Base-by-base conservation (phyloP, 441 rosid genomes). In the Croton laevigatus region DNA sequence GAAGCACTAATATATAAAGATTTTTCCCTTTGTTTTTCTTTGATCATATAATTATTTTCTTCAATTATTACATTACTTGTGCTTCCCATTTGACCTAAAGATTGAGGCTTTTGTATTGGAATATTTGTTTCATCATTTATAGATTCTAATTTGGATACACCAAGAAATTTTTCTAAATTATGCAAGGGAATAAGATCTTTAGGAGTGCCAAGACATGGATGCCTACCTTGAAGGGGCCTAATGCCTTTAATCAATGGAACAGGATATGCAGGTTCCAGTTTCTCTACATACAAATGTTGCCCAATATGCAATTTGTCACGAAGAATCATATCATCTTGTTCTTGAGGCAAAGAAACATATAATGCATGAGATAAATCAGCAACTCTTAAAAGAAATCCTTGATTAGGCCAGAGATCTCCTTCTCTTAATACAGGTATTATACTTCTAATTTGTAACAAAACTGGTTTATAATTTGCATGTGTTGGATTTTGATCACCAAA, bases 321-420 rank as follows among this genome's bases (percentile, higher is more conserved):
- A 0, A 92, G 78, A 65, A 92, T 80, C 87, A 90, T 85, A 22
- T 87, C 89, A 66, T 87, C 88, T 49, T 87, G 85, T 70, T 86
- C 87, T 72, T 81, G 78, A 0, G 94, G 89, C 79, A 92, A 83
- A 37, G 94, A 89, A 62, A 80, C 89, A 71, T 78, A 87, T 67
- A 86, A 66, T n/a, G 86, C 81, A 75, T 90, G 96, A 5, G 91
- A 78, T 55, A 81, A 77, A 75, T 92, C 91, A 0, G 88, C 77
- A 64, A 92, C 83, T 80, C 86, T 82, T 42, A 87, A 67, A 79
- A 85, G 85, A 73, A 92, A 90, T 13, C 98, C 93, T 71, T 80
- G 81, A 75, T 85, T 86, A 37, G 90, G 93, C 93, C 90, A 90
- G 66, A 90, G 86, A 59, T 88, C 89, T 23, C 85, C 88, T 46